Evolutionary conservation across 2,329 filamentous ascomycete species (phyloP), one percentile per base, ranked within the genome.

Genomic region (Alternaria dauci): DNA sequence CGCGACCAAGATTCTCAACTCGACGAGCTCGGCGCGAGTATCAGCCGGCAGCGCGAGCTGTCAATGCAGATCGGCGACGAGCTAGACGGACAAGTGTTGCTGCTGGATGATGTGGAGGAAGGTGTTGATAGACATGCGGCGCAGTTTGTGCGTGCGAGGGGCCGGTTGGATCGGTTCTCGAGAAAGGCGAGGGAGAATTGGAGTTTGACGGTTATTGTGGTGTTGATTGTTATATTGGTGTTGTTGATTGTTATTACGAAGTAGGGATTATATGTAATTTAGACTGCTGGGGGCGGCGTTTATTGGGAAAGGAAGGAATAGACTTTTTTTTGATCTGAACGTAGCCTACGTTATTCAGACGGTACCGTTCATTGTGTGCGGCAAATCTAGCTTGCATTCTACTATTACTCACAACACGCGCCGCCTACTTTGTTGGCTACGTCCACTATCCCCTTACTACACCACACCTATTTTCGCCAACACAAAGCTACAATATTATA

Each of bases 31-130:
- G 92, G 94, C n/a, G 87, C 89, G 72, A 92, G 88, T 59, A 97
- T 99, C 69, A 87, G 91, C 4, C 88, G 95, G 39, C 95, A 98
- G 82, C 86, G 96, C 51, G 92, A 98, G 81, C 84, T 99, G 63
- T 94, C 91, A 75, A 96, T 97, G 82, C 92, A 95, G 81, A 98
- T 99, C 72, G 94, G 95, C 30, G 92, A 97, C 77, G 95, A 99
- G 83, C 85, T 99, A 36, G 95, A 98, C 71, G 90, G 89, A 69
- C 95, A 99, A 73, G 91, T 96, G 38, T 85, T 90, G 69, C 84
- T 99, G 83, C 84, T 99, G 30, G 94, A 97, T 76, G 94, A 97
- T 71, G 88, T 96, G 44, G 95, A 98, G 74, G 86, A 86, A 44
- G 86, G 90, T 20, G 91, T 94, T 8, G 93, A 97, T 76, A 83